phyloP scores from a whole-genome alignment of 345 rosid genomes.

The Sisymbrium altissimum region DNA sequence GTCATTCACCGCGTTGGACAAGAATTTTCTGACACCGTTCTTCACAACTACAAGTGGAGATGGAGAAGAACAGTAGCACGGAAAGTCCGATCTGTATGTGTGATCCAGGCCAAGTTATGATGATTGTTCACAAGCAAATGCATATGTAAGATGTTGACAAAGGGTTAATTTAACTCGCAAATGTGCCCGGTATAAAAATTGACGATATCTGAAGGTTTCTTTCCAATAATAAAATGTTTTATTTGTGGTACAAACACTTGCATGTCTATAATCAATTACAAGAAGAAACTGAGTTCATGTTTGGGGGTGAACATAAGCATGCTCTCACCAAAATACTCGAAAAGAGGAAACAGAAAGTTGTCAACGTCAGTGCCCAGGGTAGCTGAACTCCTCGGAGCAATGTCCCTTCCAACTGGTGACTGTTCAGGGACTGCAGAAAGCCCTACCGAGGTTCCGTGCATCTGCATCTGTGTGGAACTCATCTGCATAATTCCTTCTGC shows the following conservation, averaged over 20 bases:
- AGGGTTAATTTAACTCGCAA: neutral
- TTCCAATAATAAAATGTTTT: neutral
- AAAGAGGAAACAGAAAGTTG: slow-evolving; percentile 49
- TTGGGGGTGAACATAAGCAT: slow-evolving; percentile 61
- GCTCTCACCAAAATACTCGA: slow-evolving; percentile 65
- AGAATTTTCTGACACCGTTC: slow-evolving; percentile 73
- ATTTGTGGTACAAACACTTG: neutral
- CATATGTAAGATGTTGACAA: neutral
- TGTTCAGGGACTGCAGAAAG: slow-evolving; percentile 40
- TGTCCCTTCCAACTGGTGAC: slow-evolving; percentile 34
- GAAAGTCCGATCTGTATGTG: neutral
- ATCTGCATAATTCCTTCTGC: slow-evolving; percentile 47
- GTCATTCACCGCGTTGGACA: slow-evolving; percentile 71
- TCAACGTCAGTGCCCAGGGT: slow-evolving; percentile 51
- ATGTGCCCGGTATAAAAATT: neutral
- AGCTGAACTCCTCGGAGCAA: slow-evolving; percentile 40
- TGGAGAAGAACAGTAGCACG: slow-evolving; percentile 38
- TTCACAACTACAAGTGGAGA: slow-evolving; percentile 76
- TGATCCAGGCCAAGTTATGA: neutral
- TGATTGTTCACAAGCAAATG: neutral
- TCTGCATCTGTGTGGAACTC: slow-evolving; percentile 55
- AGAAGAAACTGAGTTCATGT: slow-evolving; percentile 60
- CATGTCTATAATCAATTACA: slow-evolving; percentile 34
- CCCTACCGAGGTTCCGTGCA: slow-evolving; percentile 42
- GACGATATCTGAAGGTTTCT: neutral